Evolutionary conservation across 371 early-diverging fungal species (phyloP).

Genomic region (Rhizopus microsporus): DNA sequence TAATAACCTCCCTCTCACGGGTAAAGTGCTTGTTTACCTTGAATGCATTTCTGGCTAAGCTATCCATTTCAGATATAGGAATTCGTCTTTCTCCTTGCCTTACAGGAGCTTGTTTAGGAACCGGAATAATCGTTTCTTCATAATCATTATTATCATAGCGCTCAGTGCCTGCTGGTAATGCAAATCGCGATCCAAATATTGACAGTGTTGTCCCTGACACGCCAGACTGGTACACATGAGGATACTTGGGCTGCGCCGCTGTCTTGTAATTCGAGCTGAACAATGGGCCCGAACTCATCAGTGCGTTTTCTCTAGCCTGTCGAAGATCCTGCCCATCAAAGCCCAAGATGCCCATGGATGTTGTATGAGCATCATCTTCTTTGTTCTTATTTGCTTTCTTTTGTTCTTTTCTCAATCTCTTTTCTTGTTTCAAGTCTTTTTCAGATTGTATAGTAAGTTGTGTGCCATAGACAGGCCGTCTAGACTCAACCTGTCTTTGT

Average conservation of each 20-base stretch:
- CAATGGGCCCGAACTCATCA: conserved; percentile 41
- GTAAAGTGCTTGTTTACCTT: conserved; percentile 36
- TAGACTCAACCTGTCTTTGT: conserved; percentile 16
- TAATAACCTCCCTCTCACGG: not conserved
- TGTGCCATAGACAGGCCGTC: conserved; percentile 56
- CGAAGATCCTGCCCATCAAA: conserved; percentile 53
- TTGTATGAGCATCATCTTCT: conserved; percentile 50
- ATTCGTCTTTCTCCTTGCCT: conserved; percentile 62
- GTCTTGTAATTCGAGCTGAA: conserved; percentile 43
- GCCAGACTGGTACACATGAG: conserved; percentile 62
- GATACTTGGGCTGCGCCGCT: conserved; percentile 43
- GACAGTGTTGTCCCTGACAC: conserved; percentile 55
- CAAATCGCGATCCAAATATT: conserved; percentile 65
- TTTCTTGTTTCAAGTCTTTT: conserved; percentile 64
- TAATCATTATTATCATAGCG: conserved; percentile 70
- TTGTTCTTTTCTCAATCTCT: conserved; percentile 69
- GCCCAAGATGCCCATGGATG: conserved; percentile 57
- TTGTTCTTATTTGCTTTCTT: conserved; percentile 52
- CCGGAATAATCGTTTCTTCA: conserved; percentile 83
- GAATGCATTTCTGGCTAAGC: conserved; percentile 77
- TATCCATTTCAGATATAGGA: conserved; percentile 67
- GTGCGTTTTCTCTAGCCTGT: conserved; percentile 59
- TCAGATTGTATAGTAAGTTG: conserved; percentile 76
- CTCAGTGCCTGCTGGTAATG: conserved; percentile 72
- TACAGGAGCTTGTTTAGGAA: conserved; percentile 61